Evolutionary conservation across 805 yeast species (phyloP).

Genomic region (Candida pini): DNA sequence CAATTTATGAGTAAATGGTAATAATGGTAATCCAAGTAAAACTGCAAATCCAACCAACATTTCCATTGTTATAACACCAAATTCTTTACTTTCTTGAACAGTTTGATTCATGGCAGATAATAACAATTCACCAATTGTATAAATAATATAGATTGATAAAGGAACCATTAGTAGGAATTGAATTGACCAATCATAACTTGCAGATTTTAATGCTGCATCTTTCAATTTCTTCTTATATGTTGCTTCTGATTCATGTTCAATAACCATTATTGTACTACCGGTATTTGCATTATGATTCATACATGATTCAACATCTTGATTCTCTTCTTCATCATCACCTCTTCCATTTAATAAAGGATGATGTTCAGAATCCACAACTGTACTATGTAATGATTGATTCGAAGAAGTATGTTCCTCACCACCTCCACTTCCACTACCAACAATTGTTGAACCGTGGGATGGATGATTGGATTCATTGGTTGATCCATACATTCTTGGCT

Average conservation of each 20-base stretch:
- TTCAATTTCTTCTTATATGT: conserved; percentile 23
- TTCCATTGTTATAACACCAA: conserved; percentile 36
- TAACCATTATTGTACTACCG: conserved; percentile 14
- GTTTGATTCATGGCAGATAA: conserved; percentile 67
- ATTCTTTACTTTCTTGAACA: conserved; percentile 53
- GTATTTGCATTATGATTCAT: background rate
- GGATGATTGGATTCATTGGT: conserved; percentile 6
- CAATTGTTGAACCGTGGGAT: too few relatives aligned
- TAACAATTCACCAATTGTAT: conserved; percentile 48
- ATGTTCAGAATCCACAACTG: conserved; percentile 17
- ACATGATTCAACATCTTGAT: conserved; percentile 3
- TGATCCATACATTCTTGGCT: conserved; percentile 19
- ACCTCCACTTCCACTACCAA: too few relatives aligned
- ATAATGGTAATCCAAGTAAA: conserved; percentile 41
- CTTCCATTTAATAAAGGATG: conserved; percentile 15
- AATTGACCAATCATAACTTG: conserved; percentile 74
- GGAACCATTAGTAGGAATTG: conserved; percentile 72
- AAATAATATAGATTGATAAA: conserved; percentile 46
- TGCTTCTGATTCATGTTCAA: conserved; percentile 24
- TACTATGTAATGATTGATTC: conserved; percentile 14
- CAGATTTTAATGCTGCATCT: conserved; percentile 34
- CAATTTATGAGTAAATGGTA: conserved; percentile 67
- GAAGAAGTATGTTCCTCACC: conserved; percentile 3
- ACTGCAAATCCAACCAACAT: conserved; percentile 31
- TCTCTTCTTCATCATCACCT: conserved; percentile 3